Evolutionary conservation across 2,329 filamentous ascomycete species (phyloP), one percentile per base, ranked within the genome.

Genomic region (Calonectria hawksworthii): DNA sequence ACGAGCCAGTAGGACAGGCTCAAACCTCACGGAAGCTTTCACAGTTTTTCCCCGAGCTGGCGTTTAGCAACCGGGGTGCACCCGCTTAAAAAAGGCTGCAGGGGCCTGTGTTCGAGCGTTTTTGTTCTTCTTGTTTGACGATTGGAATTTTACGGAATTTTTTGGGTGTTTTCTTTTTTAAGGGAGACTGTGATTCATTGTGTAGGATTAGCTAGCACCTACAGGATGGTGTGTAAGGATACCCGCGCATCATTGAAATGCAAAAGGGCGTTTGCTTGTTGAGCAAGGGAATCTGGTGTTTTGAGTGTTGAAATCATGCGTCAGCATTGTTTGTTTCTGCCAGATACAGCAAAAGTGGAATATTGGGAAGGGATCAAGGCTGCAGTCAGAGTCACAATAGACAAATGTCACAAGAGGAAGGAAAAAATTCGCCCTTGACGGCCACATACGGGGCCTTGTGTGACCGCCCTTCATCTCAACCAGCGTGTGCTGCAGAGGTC

Each of bases 21-120:
- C 79, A 77, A 11, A 82, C 79, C 41, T 79, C 80, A 26, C 81
- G 78, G 72, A 82, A 82, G 74, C 78, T 82, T 68, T 82, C 81
- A 44, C 81, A 81, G 67, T 82, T 78, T 70, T 82, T 82, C 52
- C 81, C 81, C 9, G 81, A 82, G 47, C 77, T 82, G 50, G 77
- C 75, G 1, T 74, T 81, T 41, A 26, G 23, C 34, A 34, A 9
- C 13, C 56, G 34, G 6, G 36, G 56, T 26, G 56, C 32, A 18
- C 32, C 32, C 6, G 14, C 56, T 28, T 63, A 47, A 11, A n/a
- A 38, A 63, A 38, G 23, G 32, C 18, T 32, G 23, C 32, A 34
- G 10, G 11, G n/a, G 26, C 51, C 64, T 61, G 18, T 51, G 32
- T 67, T 59, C n/a, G 59, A 70, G 70, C 61, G 61, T 70, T 74